phyloP scores from a whole-genome alignment of 192 early-diverging fungal species.

The Ambispora gerdemannii region DNA sequence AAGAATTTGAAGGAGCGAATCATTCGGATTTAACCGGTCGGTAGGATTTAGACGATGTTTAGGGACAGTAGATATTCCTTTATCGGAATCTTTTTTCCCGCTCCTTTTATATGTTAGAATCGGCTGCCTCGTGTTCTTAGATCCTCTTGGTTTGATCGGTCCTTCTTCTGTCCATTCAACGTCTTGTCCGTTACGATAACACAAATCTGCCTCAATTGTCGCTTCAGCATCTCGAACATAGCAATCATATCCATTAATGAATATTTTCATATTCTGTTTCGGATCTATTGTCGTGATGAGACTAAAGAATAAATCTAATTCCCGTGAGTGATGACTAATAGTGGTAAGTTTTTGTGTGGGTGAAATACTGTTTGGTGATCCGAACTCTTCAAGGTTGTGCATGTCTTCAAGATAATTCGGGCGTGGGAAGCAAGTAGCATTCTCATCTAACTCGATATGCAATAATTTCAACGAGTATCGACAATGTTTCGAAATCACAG shows the following conservation, averaged over 20 bases:
- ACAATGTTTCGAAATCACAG: constrained; percentile 73
- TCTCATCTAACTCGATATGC: constrained; percentile 61
- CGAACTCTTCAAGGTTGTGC: background rate
- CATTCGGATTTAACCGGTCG: constrained; percentile 50
- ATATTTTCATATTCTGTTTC: constrained; percentile 47
- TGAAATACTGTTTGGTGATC: background rate
- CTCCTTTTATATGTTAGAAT: constrained; percentile 37
- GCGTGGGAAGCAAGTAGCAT: constrained; percentile 42
- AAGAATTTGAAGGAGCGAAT: constrained; percentile 67
- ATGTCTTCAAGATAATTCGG: constrained; percentile 29
- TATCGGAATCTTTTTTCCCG: constrained; percentile 47
- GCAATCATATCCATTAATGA: constrained; percentile 52
- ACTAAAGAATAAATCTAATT: constrained; percentile 57
- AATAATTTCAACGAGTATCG: constrained; percentile 73
- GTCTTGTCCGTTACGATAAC: constrained; percentile 45
- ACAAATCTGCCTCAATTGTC: constrained; percentile 46
- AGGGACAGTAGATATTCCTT: constrained; percentile 33
- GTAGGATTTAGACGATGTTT: constrained; percentile 43
- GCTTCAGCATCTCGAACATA: constrained; percentile 55
- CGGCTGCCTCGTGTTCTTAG: constrained; percentile 39
- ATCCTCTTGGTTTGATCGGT: constrained; percentile 31
- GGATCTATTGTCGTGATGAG: constrained; percentile 55
- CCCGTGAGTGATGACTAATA: constrained; percentile 54
- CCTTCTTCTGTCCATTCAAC: constrained; percentile 29
- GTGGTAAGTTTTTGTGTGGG: constrained; percentile 35